These are phyloP conservation scores for Actinidia arguta DNA, from an alignment of 179 eudicot genomes.

Conservation along the genomic window DNA sequence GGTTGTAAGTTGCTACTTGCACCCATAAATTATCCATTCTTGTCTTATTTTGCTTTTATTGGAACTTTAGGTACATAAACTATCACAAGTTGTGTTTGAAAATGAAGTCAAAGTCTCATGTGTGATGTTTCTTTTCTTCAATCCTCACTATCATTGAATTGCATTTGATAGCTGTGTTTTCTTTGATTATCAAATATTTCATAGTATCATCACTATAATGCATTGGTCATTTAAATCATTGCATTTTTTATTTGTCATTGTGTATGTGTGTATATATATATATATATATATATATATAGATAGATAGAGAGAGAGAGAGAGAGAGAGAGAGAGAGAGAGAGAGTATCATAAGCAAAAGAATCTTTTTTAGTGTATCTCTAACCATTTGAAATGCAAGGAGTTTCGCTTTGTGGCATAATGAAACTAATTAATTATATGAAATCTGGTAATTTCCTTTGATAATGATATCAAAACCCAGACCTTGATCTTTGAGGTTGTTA, in stretches of 20 bases:
- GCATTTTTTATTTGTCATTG: neutral
- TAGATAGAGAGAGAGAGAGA: no score
- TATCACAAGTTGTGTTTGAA: neutral
- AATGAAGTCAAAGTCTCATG: neutral
- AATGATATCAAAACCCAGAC: neutral
- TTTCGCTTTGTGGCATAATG: neutral
- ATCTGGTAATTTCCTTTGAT: no score
- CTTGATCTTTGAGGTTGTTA: neutral
- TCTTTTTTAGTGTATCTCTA: neutral
- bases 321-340: no score
- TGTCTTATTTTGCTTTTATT: neutral
- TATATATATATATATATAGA: no score
- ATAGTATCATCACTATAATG: no score
- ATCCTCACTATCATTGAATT: neutral
- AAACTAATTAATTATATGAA: neutral
- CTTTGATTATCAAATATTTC: neutral
- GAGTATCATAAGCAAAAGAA: no score
- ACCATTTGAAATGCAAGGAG: neutral
- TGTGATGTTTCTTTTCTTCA: neutral
- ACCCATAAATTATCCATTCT: neutral
- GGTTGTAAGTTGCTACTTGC: slow-evolving; percentile 11
- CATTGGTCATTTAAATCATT: neutral
- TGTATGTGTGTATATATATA: no score
- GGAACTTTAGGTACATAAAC: neutral
- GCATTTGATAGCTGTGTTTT: neutral